Evolutionary conservation across 2,329 filamentous ascomycete genomes (phyloP), one percentile per base, ranked within the genome.

Genomic region (Ambrosiella cleistominuta): DNA sequence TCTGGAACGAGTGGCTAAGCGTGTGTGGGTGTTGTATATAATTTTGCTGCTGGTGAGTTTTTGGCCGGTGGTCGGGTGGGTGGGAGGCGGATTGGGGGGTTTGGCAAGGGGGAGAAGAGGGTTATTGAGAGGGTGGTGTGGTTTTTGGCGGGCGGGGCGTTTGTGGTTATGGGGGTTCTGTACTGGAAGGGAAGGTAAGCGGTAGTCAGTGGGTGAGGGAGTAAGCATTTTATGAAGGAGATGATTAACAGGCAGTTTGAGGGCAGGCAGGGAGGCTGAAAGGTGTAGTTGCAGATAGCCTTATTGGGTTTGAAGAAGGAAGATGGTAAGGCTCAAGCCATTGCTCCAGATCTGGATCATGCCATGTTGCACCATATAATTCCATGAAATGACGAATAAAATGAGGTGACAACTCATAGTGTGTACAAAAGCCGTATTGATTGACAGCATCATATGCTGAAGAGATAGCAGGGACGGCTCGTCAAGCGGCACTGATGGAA

Each of bases 101-200:
- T 60, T 50, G 40, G 49, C 7, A 13, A 54, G 39, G 51, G 58
- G 15, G 54, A 60, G 51, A 44, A 37, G 17, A 54, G 50, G 12
- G 27, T 54, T 36, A 38, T 60, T 19, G 49, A 47, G 8, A 51
- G 55, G 17, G 39, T 55, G 8, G 49, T 60, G 40, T 60, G 11
- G 13, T 27, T 50, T 15, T 42, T 60, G 49, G 50, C 50, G 9
- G 27, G 36, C 13, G 50, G 15, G 8, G 58, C 58, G n/a, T 50
- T 57, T 37, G 58, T 17, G n/a, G 44, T 60, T 44, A 54, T 60
- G 50, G 54, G 15, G 6, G 42, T 44, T 17, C 40, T 60, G 38
- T 57, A 53, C 47, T 27, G 56, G 7, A 56, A 57, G 27, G 47
- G 11, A 7, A 36, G 2, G 19, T 35, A 27, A 2, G 9, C 8